These are phyloP conservation scores for Geranomyces michiganensis DNA, from an alignment of 192 early-diverging fungal genomes.

Conservation along the genomic window DNA sequence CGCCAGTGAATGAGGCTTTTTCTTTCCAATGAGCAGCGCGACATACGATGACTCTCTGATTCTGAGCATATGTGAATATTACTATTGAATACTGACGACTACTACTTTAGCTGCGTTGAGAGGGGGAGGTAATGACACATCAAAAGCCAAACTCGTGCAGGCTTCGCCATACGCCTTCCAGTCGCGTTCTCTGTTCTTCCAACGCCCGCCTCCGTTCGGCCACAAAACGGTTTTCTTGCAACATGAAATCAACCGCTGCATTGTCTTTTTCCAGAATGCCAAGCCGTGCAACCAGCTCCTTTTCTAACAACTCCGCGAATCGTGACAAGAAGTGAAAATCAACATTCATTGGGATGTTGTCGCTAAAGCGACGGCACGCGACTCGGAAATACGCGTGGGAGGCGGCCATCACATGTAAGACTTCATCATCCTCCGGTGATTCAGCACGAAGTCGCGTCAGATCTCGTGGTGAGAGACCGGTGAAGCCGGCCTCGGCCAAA, in stretches of 20 bases:
- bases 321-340: slow-evolving; percentile 47
- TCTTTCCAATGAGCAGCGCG: too few species aligned
- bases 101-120: too few species aligned
- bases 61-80: too few species aligned
- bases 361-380: slow-evolving; percentile 35
- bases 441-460: slow-evolving; percentile 35
- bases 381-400: slow-evolving; percentile 45
- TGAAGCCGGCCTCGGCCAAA: slow-evolving; percentile 44
- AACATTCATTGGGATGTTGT: slow-evolving; percentile 46
- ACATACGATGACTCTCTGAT: too few species aligned
- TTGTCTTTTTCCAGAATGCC: slow-evolving; percentile 46
- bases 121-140: not conserved
- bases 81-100: too few species aligned
- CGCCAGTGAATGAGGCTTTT: too few species aligned
- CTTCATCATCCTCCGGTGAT: slow-evolving; percentile 36
- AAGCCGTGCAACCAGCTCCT: slow-evolving; percentile 45
- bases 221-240: slow-evolving; percentile 46
- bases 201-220: slow-evolving; percentile 35
- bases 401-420: slow-evolving; percentile 47
- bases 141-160: slow-evolving; percentile 46
- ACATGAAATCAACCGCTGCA: slow-evolving; percentile 28
- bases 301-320: slow-evolving; percentile 47
- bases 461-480: slow-evolving; percentile 38
- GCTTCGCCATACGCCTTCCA: slow-evolving; percentile 44
- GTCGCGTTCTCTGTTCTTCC: slow-evolving; percentile 39